Evolutionary conservation across 2,329 filamentous ascomycete species (phyloP).

Genomic region (Leptosphaerulina australis): DNA sequence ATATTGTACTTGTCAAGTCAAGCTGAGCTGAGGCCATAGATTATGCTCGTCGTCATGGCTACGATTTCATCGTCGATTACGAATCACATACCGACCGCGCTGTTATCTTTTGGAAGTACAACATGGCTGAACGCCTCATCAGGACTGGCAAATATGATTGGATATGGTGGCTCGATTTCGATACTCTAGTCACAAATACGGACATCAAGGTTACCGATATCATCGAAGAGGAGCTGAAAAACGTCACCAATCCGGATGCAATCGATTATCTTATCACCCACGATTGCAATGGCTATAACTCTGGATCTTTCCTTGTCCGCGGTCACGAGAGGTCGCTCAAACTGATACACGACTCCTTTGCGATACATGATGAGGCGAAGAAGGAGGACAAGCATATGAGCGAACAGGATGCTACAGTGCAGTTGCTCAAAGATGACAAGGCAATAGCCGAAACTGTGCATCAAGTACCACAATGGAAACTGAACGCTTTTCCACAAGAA

Average conservation of each 20-base stretch:
- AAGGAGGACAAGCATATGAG: conserved; percentile 33
- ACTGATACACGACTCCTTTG: conserved; percentile 41
- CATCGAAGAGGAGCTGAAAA: conserved; percentile 42
- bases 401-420: conserved; percentile 50
- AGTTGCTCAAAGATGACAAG: conserved; percentile 39
- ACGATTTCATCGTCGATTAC: conserved; percentile 50
- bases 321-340: conserved; percentile 43
- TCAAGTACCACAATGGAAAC: conserved; percentile 46
- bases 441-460: conserved; percentile 27
- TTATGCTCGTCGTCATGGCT: conserved; percentile 49
- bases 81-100: conserved; percentile 42
- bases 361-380: conserved; percentile 33
- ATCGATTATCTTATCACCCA: conserved; percentile 49
- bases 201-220: conserved; percentile 45
- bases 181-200: conserved; percentile 51
- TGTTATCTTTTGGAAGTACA: conserved; percentile 48
- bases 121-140: conserved; percentile 48
- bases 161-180: conserved; percentile 54
- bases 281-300: conserved; percentile 50
- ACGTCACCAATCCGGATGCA: conserved; percentile 36
- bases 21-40: conserved; percentile 27
- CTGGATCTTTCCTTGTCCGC: conserved; percentile 49
- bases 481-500: conserved; percentile 51
- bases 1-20: neutral
- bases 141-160: conserved; percentile 47